phyloP scores from a whole-genome alignment of 2,329 filamentous ascomycete genomes.

The Penicillium sp. region DNA sequence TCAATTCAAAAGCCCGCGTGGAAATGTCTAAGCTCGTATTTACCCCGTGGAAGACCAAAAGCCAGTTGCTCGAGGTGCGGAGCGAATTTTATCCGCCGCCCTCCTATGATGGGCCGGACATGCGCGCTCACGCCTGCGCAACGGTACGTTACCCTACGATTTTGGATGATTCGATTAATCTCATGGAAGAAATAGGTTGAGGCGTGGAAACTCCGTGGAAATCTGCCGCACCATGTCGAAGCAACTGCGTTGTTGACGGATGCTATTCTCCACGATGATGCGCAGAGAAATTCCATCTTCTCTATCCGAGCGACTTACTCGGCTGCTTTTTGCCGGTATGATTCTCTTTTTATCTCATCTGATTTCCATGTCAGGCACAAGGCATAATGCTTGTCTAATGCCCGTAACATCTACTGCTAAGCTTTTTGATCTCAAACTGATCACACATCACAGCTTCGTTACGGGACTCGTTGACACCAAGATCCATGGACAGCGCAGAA shows the following conservation, averaged over 20 bases:
- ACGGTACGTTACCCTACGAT: constrained; percentile 30
- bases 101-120: constrained; percentile 33
- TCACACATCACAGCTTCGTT: constrained; percentile 36
- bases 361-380: background rate
- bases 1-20: too few species aligned
- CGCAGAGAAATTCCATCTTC: constrained; percentile 41
- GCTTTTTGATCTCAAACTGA: constrained; percentile 1
- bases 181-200: constrained; percentile 35
- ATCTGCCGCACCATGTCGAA: constrained; percentile 47
- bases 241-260: constrained; percentile 47
- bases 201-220: constrained; percentile 46
- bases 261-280: constrained; percentile 46
- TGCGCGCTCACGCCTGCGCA: constrained; percentile 40
- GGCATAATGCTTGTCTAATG: background rate
- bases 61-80: constrained; percentile 38
- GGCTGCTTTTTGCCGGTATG: constrained; percentile 46
- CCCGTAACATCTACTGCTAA: background rate
- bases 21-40: constrained; percentile 43
- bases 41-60: constrained; percentile 42
- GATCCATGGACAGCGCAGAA: constrained; percentile 39
- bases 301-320: constrained; percentile 46
- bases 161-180: background rate
- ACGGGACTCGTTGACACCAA: constrained; percentile 47
- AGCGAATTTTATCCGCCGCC: constrained; percentile 40
- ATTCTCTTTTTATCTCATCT: background rate